These are phyloP conservation scores for Collariella sp. DNA, from an alignment of 495 filamentous ascomycete genomes.

Conservation along the genomic window DNA sequence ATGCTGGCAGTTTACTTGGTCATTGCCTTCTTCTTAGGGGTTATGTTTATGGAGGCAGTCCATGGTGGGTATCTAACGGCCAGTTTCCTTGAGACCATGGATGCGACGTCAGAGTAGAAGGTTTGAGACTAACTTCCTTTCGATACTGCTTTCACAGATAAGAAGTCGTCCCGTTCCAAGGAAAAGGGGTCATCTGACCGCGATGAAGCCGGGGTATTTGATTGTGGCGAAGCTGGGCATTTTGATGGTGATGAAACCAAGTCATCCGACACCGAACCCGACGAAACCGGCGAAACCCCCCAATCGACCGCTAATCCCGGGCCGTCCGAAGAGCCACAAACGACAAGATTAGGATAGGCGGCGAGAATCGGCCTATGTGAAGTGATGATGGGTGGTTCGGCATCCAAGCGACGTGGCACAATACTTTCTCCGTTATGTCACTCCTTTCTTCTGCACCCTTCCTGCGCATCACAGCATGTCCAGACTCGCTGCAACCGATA, in stretches of 20 bases:
- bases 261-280: no score
- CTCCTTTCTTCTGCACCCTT: neutral
- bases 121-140: neutral
- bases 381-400: neutral
- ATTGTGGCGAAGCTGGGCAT: no score
- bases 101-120: neutral
- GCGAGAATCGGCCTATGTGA: neutral
- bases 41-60: constrained; percentile 30
- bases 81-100: neutral
- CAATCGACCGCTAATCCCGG: neutral
- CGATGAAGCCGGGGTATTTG: no score
- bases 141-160: neutral
- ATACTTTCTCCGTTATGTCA: neutral
- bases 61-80: constrained; percentile 24
- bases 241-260: no score
- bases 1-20: constrained; percentile 32
- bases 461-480: neutral
- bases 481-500: no score
- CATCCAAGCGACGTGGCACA: neutral
- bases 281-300: no score
- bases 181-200: no score
- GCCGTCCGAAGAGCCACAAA: neutral
- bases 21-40: constrained; percentile 25
- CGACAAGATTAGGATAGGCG: neutral
- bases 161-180: constrained; percentile 21